Percentiles rank a stretch among this genome's conserved stretches.
These are phyloP conservation scores for Phialocephala sp. DNA, from an alignment of 2,329 filamentous ascomycete genomes.

Conservation along the genomic window DNA sequence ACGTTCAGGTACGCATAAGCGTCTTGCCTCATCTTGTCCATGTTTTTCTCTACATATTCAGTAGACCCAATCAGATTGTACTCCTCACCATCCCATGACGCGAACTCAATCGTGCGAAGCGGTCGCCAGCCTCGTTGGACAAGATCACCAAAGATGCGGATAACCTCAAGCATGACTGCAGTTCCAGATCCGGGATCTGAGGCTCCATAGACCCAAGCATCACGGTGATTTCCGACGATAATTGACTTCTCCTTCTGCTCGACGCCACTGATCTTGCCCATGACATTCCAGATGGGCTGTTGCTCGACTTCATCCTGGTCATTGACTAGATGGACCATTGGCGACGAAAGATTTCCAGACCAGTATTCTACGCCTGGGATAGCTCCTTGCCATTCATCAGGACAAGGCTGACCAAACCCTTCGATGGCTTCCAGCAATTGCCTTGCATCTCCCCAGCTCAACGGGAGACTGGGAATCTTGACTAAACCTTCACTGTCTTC, in stretches of 20 bases:
- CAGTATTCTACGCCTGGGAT: conserved; percentile 85
- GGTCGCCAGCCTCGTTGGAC: conserved; percentile 83
- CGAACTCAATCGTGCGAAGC: conserved; percentile 93
- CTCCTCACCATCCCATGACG: conserved; percentile 92
- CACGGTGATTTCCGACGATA: conserved; percentile 91
- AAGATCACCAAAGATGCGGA: conserved; percentile 82
- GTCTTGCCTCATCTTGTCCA: conserved; percentile 73
- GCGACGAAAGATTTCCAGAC: conserved; percentile 78
- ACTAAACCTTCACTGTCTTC: conserved; percentile 75
- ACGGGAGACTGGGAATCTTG: conserved; percentile 86
- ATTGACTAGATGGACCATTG: conserved; percentile 82
- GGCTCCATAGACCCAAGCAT: conserved; percentile 89
- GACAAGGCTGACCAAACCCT: conserved; percentile 73
- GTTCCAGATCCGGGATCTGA: conserved; percentile 87
- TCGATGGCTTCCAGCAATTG: conserved; percentile 76
- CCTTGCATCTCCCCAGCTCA: conserved; percentile 89
- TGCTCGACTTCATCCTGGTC: conserved; percentile 82
- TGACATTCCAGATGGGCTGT: conserved; percentile 90
- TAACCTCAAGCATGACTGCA: conserved; percentile 88
- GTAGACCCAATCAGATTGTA: conserved; percentile 95
- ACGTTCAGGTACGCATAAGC: conserved; percentile 92
- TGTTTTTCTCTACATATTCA: conserved; percentile 88
- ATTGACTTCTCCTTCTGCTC: conserved; percentile 85
- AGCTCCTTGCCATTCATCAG: conserved; percentile 75
- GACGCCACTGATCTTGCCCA: conserved; percentile 81